Conservation (phyloP, 2,329 filamentous ascomycete genomes). For the Phaeosphaeriaceae sp. region DNA sequence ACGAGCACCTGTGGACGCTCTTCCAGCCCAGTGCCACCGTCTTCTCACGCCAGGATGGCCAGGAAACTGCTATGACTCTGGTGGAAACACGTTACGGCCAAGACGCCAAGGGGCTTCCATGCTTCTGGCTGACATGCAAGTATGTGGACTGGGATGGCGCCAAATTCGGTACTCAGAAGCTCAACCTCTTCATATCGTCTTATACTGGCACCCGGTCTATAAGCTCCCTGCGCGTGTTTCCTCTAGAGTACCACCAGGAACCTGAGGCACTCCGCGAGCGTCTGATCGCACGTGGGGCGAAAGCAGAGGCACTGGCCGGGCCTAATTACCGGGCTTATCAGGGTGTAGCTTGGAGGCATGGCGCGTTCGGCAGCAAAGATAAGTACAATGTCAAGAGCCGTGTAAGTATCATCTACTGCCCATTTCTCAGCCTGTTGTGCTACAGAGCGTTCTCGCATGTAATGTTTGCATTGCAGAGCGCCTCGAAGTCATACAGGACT, state of each 20-base stretch:
- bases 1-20: conserved; percentile 55
- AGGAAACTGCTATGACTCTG: conserved; percentile 44
- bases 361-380: conserved; percentile 44
- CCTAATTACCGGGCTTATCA: conserved; percentile 61
- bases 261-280: conserved; percentile 47
- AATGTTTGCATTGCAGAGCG: no score
- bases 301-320: conserved; percentile 57
- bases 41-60: conserved; percentile 46
- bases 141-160: conserved; percentile 50
- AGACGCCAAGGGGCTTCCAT: conserved; percentile 44
- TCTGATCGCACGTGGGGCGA: conserved; percentile 56
- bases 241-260: conserved; percentile 55
- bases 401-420: conserved; percentile 8
- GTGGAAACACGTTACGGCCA: conserved; percentile 38
- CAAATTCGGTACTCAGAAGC: conserved; percentile 41
- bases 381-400: conserved; percentile 55
- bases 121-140: conserved; percentile 48
- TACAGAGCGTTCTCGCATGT: no score
- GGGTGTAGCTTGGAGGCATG: conserved; percentile 52
- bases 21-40: conserved; percentile 48
- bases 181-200: conserved; percentile 35
- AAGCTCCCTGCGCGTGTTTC: conserved; percentile 52
- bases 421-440: background rate
- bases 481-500: no score
- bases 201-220: conserved; percentile 55